These are phyloP conservation scores for Saccharomycopsis oosterbeekiorum DNA, from an alignment of 805 yeast genomes.

Conservation along the genomic window DNA sequence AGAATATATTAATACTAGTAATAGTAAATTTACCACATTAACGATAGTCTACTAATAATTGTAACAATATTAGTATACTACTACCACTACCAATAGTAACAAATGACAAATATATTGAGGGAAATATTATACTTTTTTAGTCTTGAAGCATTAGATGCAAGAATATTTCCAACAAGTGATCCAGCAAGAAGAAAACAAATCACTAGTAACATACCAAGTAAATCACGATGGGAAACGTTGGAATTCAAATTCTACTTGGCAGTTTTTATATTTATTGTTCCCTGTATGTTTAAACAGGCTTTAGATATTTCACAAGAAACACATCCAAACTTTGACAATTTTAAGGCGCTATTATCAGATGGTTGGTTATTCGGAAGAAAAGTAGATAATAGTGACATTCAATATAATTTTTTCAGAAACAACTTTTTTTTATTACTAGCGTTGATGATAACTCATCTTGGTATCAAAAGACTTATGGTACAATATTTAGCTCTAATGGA, in stretches of 20 bases:
- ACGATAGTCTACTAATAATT: not conserved
- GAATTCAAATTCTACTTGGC: constrained; percentile 67
- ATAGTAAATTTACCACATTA: no score
- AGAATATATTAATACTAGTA: not conserved
- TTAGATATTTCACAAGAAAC: constrained; percentile 68
- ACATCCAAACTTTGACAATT: constrained; percentile 63
- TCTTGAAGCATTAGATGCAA: constrained; percentile 7
- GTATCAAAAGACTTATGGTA: constrained; percentile 33
- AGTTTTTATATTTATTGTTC: constrained; percentile 61
- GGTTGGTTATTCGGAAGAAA: constrained; percentile 91
- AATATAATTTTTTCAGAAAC: constrained; percentile 79
- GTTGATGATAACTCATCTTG: constrained; percentile 45
- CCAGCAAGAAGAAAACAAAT: constrained; percentile 6
- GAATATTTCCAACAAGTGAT: constrained; percentile 8
- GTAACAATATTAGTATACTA: no score
- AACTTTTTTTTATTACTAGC: constrained; percentile 56
- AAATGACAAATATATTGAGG: not conserved
- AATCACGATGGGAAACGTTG: constrained; percentile 62
- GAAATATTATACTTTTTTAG: not conserved
- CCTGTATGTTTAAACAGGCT: constrained; percentile 74
- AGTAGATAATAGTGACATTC: constrained; percentile 88
- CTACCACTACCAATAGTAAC: not conserved
- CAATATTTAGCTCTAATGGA: constrained; percentile 5
- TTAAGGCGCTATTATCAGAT: constrained; percentile 47
- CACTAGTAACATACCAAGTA: not conserved